Evolutionary conservation across 2,329 filamentous ascomycete genomes (phyloP), one percentile per base, ranked within the genome.

Genomic region (Sodiomyces alkalinus): DNA sequence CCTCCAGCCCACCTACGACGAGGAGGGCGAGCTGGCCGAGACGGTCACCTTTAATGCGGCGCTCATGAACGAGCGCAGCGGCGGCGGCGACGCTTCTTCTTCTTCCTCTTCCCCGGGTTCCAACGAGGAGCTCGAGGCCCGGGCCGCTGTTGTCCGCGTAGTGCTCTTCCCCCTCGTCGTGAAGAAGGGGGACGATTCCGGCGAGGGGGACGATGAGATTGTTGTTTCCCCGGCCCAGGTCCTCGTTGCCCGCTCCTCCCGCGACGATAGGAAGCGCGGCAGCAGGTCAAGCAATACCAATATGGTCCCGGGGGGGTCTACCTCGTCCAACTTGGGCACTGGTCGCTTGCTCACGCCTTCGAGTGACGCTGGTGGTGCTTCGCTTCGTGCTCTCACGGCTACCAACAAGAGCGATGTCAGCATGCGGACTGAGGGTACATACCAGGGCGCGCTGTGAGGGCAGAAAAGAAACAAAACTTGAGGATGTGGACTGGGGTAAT

Each of bases 81-180:
- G 79, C 22, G 71, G 77, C 38, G 77, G 79, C 22, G 71, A 77
- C 38, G 40, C 44, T 16, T 67, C 36, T 17, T n/a, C n/a, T n/a
- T n/a, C n/a, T n/a, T n/a, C n/a, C n/a, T n/a, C n/a, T n/a, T 49
- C 48, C 12, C 42, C 49, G 13, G 4, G 17, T 3, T 54, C 72
- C 15, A 87, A 90, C 44, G 79, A 87, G 39, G 80, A 87, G 29
- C 69, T 93, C 15, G 80, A 96, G 52, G 62, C 64, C 5, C 67
- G 77, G 35, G 66, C 71, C 22, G 76, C 83, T 16, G 71, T 87
- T 12, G 85, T 98, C 22, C 80, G 90, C 40, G 72, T 93, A 36
- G 86, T 98, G 2, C 69, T 98, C 22, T 98, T 98, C 62, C 92
- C 92, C 7, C 67, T 96, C 2, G 87, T 98, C 12, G 82, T 96